A percentile compares a stretch with the other conserved stretches of the same genome.
phyloP scores from a whole-genome alignment of 164 flowering plant genomes.

The Macadamia integrifolia region DNA sequence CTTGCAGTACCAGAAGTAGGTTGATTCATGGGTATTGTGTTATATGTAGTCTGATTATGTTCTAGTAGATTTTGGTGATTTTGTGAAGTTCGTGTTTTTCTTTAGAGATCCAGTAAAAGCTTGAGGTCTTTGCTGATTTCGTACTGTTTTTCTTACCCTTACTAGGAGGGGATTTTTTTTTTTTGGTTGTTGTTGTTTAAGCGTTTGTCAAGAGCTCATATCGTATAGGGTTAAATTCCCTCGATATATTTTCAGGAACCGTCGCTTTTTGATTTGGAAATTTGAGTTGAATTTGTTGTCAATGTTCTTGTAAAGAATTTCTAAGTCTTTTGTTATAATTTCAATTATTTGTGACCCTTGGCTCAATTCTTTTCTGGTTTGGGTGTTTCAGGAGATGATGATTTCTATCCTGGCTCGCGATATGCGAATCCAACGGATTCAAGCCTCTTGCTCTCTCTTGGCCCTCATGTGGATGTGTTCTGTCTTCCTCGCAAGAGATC shows the following conservation, averaged over 20 bases:
- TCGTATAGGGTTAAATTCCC: no score
- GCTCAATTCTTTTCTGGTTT: constrained; percentile 4
- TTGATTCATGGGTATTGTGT: neutral
- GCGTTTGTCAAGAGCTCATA: no score
- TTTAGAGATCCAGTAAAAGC: neutral
- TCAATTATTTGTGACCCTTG: neutral
- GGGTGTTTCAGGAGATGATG: constrained; percentile 27
- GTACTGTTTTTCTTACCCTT: neutral
- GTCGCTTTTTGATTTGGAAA: neutral
- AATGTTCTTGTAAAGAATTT: neutral
- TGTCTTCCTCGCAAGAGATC: constrained; percentile 37
- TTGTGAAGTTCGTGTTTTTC: neutral
- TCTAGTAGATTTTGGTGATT: neutral
- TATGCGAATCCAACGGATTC: constrained; percentile 23
- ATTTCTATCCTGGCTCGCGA: constrained; percentile 17
- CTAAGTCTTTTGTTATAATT: neutral
- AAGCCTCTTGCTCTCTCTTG: constrained; percentile 23
- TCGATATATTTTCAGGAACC: no score
- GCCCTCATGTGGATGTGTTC: constrained; percentile 24
- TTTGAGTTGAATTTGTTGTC: neutral
- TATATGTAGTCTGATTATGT: neutral
- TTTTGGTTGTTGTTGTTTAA: no score
- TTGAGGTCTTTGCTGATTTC: neutral
- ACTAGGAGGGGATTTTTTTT: no score
- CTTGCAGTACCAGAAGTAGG: neutral